These are phyloP conservation scores for Naganishia vaughanmartiniae DNA, from an alignment of 768 basidiomycete species.

Conservation along the genomic window DNA sequence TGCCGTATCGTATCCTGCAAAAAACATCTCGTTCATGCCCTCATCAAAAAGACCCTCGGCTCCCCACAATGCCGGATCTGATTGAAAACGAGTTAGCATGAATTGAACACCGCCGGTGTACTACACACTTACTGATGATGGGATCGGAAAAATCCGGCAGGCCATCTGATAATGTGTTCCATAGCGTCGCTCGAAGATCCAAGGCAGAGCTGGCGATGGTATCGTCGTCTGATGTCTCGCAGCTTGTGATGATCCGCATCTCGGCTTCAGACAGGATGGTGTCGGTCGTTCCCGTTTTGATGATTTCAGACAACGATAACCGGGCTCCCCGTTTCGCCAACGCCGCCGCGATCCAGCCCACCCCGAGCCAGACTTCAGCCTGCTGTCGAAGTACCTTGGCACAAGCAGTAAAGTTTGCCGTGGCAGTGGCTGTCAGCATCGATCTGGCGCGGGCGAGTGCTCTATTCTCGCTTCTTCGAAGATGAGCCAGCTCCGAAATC, in stretches of 20 bases:
- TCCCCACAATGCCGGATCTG: constrained; percentile 22
- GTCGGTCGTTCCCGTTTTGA: constrained; percentile 20
- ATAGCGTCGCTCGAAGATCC: constrained; percentile 17
- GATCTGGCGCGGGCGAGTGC: constrained; percentile 10
- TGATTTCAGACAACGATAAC: constrained; percentile 6
- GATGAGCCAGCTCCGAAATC: constrained; percentile 20
- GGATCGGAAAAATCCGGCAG: constrained; percentile 14
- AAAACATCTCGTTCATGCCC: constrained; percentile 25
- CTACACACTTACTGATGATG: constrained; percentile 4
- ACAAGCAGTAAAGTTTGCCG: constrained; percentile 17
- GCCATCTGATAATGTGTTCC: constrained; percentile 14
- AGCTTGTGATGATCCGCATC: constrained; percentile 21
- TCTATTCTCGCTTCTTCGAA: constrained; percentile 22
- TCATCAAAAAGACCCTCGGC: constrained; percentile 22
- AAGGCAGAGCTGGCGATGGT: constrained; percentile 3
- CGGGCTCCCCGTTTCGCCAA: constrained; percentile 12
- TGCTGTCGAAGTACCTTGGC: constrained; percentile 23
- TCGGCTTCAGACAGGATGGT: constrained; percentile 27
- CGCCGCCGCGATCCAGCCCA: constrained; percentile 22
- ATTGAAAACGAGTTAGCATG: neutral
- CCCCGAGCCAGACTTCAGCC: constrained; percentile 24
- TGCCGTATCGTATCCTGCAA: constrained; percentile 22
- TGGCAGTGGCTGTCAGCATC: constrained; percentile 14
- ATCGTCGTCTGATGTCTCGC: constrained; percentile 16
- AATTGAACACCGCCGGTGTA: neutral